phyloP scores from a whole-genome alignment of 768 basidiomycete genomes.

The Serendipita indica region DNA sequence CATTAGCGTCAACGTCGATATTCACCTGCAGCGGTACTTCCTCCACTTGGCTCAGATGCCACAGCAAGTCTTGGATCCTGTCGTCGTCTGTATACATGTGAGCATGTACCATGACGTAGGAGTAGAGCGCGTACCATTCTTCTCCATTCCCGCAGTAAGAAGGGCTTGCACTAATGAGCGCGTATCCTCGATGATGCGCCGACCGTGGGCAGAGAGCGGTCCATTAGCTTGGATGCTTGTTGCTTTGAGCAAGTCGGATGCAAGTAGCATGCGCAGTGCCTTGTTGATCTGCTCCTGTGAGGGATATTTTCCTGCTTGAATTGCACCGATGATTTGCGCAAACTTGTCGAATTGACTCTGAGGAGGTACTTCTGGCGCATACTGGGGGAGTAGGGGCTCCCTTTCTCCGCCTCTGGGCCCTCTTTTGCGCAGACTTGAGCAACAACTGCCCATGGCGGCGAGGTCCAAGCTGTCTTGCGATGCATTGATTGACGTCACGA shows the following conservation, averaged over 20 bases:
- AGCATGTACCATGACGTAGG: not conserved
- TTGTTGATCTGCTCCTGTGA: constrained; percentile 18
- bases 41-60: constrained; percentile 12
- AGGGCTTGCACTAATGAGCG: constrained; percentile 14
- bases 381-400: constrained; percentile 14
- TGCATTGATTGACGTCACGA: no score
- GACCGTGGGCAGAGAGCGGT: constrained; percentile 9
- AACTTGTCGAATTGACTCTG: constrained; percentile 15
- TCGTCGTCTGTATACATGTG: constrained; percentile 16
- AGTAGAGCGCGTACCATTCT: constrained; percentile 17
- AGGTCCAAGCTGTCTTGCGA: constrained; percentile 1
- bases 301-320: constrained; percentile 19
- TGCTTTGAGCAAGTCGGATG: constrained; percentile 14
- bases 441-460: not conserved
- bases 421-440: not conserved
- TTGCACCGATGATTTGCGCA: constrained; percentile 17
- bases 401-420: constrained; percentile 12
- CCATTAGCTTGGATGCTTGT: not conserved
- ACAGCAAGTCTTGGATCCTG: constrained; percentile 18
- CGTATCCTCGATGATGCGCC: constrained; percentile 10
- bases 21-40: constrained; percentile 6
- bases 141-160: constrained; percentile 18
- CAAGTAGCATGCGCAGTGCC: constrained; percentile 13
- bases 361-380: constrained; percentile 10
- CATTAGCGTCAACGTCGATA: constrained; percentile 13